Evolutionary conservation across 148 eudicot species (phyloP), one percentile per base, ranked within the genome.

Genomic region (Chenopodium berlandieri): DNA sequence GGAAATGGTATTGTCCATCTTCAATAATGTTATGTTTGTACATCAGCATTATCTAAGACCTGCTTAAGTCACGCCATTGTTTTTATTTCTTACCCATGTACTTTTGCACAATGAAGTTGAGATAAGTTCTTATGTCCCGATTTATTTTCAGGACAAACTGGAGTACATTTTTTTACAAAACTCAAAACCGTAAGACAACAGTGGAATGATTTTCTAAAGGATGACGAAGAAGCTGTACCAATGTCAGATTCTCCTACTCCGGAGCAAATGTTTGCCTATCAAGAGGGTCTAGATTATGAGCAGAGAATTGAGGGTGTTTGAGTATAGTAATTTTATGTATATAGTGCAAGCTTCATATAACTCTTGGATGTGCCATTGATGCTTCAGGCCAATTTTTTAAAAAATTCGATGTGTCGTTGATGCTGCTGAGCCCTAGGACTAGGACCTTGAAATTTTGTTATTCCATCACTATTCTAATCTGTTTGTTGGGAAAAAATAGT

Each of bases 141-240:
- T 79, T 31, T 31, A 0, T 19, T 69, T 81, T 81, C 89, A 92
- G 97, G 92, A 44, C 90, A 90, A 82, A 79, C 82, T 34, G 94
- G 91, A 75, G 79, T 83, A 27, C 84, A 87, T 1, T 90, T 91
- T 79, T 91, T 83, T 82, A 93, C 94, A 17, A 85, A 86, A 82
- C 78, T 84, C 22, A 89, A 89, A 83, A 88, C 87, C 52, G 92
- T 92, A 81, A 88, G 86, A 80, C 90, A 92, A 81, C 91, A 87
- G 50, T 93, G 94, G 97, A 89, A 85, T 82, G 92, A 91, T 31
- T 79, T 88, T 64, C 67, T 71, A 9, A 73, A 56, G 66, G 85
- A 79, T 65, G 88, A 82, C 66, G 50, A 79, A 75, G 75, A 84
- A 47, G 77, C 31, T 78, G 65, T 19, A 27, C 76, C 62, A 17